Base-by-base conservation (phyloP, 352 stramenopile genomes). In the Globisporangium okanoganense region DNA sequence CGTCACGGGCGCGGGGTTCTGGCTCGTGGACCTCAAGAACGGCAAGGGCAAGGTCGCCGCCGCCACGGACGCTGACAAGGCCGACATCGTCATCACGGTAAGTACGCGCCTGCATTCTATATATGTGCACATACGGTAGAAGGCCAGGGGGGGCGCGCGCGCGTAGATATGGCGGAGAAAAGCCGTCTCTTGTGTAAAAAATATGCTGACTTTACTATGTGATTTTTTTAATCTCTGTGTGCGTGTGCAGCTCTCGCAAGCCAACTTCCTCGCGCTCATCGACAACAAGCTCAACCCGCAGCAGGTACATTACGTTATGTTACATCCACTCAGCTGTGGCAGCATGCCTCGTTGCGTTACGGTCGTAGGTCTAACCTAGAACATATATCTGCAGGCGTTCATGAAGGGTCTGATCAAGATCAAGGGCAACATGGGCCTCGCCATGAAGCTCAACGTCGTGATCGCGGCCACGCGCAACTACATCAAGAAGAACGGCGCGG, bases 401-500 rank as follows among this genome's bases (percentile, higher is more conserved):
- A 96, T 98, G 90, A 96, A 97, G 77, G 89, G 90, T 14, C 84
- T 96, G 56, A 73, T 98, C 53, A 97, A 98, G 73, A 94, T 98
- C 65, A 97, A 98, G 73, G 94, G 94, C 56, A 98, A 97, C 64
- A 97, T 97, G 90, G 85, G 81, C 20, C 75, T 98, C 18, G 94
- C 92, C 29, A 97, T 97, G 88, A 98, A 98, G 80, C 78, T 98
- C 43, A 95, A 90, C 49, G 72, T 95, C 22, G 86, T 98, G 56
- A 76, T 97, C 53, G 79, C 81, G 41, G 92, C 91, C 33, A 90
- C 79, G 25, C 79, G 79, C 69, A 81, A 87, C 62, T 88, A 83
- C 65, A 83, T 90, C 51, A 89, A 92, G 75, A 88, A 84, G 66
- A 75, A 84, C 58, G 66, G 62, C n/a, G 43, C 53, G 0, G 50